phyloP scores from a whole-genome alignment of 495 filamentous ascomycete species.

The Daldinia loculata region DNA sequence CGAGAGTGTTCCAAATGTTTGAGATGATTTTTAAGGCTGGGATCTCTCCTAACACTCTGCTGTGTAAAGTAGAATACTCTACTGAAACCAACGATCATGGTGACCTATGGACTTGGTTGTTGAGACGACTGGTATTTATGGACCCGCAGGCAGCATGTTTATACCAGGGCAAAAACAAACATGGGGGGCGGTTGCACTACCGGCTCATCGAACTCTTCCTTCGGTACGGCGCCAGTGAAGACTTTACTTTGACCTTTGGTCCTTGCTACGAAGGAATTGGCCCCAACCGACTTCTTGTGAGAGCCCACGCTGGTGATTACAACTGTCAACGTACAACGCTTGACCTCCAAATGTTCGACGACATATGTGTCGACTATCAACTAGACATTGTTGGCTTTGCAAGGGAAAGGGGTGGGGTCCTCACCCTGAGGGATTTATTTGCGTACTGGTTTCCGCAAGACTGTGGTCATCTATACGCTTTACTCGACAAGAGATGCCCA shows the following conservation, averaged over 20 bases:
- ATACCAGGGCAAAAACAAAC: neutral
- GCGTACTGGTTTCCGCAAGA: conserved; percentile 15
- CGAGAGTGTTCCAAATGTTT: conserved; percentile 4
- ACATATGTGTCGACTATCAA: conserved; percentile 11
- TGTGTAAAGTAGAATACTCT: neutral
- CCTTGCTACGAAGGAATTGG: conserved; percentile 17
- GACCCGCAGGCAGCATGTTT: neutral
- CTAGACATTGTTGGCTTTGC: conserved; percentile 20
- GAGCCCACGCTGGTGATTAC: neutral
- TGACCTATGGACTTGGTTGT: neutral
- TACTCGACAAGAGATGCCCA: conserved; percentile 1
- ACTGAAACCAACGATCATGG: neutral
- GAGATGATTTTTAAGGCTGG: conserved; percentile 13
- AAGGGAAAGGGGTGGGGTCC: conserved; percentile 2
- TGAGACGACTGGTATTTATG: neutral
- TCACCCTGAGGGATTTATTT: conserved; percentile 16
- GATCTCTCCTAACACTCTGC: conserved; percentile 1
- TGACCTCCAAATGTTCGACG: neutral
- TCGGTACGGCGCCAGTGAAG: neutral
- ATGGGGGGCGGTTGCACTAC: neutral
- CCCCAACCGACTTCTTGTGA: conserved; percentile 4
- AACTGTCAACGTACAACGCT: neutral
- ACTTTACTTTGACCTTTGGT: neutral
- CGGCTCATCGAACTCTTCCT: neutral
- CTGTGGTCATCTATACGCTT: neutral